Evolutionary conservation across 768 basidiomycete species (phyloP), one percentile per base, ranked within the genome.

Genomic region (Hericium erinaceus): DNA sequence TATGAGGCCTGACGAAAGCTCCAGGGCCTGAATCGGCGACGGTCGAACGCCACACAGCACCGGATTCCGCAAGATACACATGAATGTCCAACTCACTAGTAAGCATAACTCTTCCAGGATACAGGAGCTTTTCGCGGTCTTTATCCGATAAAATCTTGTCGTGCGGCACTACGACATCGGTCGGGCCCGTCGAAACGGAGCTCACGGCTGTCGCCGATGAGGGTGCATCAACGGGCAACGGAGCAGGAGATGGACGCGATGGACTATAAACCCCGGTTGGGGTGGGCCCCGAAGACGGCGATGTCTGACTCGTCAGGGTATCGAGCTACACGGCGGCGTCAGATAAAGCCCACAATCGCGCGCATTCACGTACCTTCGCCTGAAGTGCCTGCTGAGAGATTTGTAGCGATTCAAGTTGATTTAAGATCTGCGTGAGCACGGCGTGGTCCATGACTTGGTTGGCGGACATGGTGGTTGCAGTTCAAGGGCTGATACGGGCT

Each of bases 21-120:
- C 6, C 9, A 10, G 9, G 7, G 33, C 9, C 33, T 33, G 4
- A 33, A 33, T 7, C 33, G 33, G 33, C 33, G 33, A 33, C 9
- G 28, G 28, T 33, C 28, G 33, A 10, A 33, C 33, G 9, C 26
- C 28, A 48, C 39, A 58, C 10, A 39, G 22, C 40, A 39, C 13
- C 26, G 37, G 10, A 33, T 8, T 44, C 50, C 15, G 48, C 54
- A 16, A 48, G 50, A 54, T 48, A 62, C 59, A 62, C 61, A 61
- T 26, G 33, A 54, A 55, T 62, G 55, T 46, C 61, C 28, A n/a
- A 79, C 87, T 69, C 65, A 91, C 91, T 95, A 4, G 91, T 92
- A 20, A 95, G 75, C 58, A 91, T 76, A 26, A 95, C 87, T 39
- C 92, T 77, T 4, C 84, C 84, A 7, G 92, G 91, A 67, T 97